Evolutionary conservation across 2,329 filamentous ascomycete species (phyloP), one percentile per base, ranked within the genome.

Genomic region (Daldinia sp.): DNA sequence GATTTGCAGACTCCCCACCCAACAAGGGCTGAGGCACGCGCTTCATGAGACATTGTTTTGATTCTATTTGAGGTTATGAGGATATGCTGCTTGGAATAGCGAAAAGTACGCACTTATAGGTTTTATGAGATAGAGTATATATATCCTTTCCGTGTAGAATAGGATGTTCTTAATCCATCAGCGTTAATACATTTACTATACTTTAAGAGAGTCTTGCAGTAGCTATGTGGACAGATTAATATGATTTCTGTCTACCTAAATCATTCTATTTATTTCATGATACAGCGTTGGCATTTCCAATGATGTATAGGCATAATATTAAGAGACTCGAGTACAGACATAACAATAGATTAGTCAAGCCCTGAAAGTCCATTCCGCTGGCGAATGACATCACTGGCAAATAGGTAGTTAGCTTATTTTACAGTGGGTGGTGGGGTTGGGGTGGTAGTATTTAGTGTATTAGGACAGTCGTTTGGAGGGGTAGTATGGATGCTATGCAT

Each of bases 1-100:
- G 88, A 26, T 91, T 91, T 75, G 89, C 88, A 3, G 88, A 90
- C 26, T 74, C 72, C 18, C 79, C 81, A 6, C 65, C 67, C n/a
- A 74, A 68, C 62, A 74, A 71, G 67, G 71, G 58, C 15, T 77
- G 65, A 66, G 51, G 51, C 44, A 37, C 54, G 39, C 56, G 54
- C 55, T 50, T 33, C 44, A 50, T 56, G 42, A 55, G 33, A 50
- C 12, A 26, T 60, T 42, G n/a, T 57, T 63, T 51, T 51, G 28
- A 26, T 51, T 51, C 13, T 30, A 6, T 44, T 48, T 54, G 56
- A 30, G 51, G n/a, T 41, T 9, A 57, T 62, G 35, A 66, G 28
- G 56, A 58, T 56, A 57, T 57, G 48, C 13, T 57, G 63, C 35
- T 51, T 53, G 59, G 54, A 15, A 46, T 67, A 54, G 55, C 35